Evolutionary conservation across 257 asterid species (phyloP).

Genomic region (Eustoma russellianum): DNA sequence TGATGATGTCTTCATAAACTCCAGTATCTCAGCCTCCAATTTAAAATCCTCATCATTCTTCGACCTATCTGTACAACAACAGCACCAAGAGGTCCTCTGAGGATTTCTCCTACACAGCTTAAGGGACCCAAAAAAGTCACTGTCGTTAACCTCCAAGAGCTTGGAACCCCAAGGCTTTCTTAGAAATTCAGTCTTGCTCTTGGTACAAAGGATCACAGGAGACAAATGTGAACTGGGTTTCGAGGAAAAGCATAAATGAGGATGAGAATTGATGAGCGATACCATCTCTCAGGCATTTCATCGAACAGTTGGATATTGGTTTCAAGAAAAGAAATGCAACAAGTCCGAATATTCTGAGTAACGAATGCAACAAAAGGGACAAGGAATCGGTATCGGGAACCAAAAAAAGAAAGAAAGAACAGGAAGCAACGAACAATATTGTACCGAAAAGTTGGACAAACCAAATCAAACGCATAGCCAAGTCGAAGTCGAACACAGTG

Average conservation of each 20-base stretch:
- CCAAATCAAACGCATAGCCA: too few relatives aligned
- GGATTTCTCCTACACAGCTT: slow-evolving; percentile 16
- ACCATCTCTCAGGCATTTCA: slow-evolving; percentile 89
- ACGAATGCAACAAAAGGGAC: too few relatives aligned
- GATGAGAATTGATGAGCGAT: slow-evolving; percentile 27
- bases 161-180: slow-evolving; percentile 2
- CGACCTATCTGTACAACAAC: slow-evolving; percentile 26
- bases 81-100: slow-evolving; percentile 23
- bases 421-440: slow-evolving; percentile 41
- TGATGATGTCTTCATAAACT: slow-evolving; percentile 74
- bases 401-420: slow-evolving; percentile 5
- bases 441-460: too few relatives aligned
- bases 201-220: slow-evolving; percentile 7
- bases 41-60: slow-evolving; percentile 49
- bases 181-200: slow-evolving; percentile 10
- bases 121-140: slow-evolving; percentile 20
- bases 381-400: slow-evolving; percentile 2
- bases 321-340: background rate
- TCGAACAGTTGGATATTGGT: slow-evolving; percentile 17
- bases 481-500: too few relatives aligned
- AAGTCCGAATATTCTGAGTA: too few relatives aligned
- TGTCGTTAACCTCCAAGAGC: slow-evolving; percentile 3
- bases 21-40: slow-evolving; percentile 70
- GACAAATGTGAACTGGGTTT: slow-evolving; percentile 17
- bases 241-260: slow-evolving; percentile 16